Base-by-base conservation (phyloP, 441 rosid genomes). In the Populus hybrid region DNA sequence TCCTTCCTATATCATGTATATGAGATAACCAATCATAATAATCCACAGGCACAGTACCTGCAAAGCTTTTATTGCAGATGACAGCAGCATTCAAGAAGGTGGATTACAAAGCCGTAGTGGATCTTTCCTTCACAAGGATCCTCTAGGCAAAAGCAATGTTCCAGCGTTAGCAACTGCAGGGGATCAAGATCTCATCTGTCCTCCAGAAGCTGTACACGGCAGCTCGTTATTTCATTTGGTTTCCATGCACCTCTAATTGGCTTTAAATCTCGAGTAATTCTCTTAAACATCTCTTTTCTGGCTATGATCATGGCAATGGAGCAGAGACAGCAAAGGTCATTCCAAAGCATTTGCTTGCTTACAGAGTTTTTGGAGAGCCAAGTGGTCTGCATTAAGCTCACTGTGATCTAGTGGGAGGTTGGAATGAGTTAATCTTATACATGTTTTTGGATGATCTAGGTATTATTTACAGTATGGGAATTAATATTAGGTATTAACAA, bases 161-260 rank as follows among this genome's bases (percentile, higher is more conserved):
- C 97, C 98, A 36, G 85, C 93, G 78, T 74, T 93, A 74, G 99
- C 99, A 0, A 75, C 91, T 72, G 98, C 99, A 11, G 98, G 93
- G 78, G 94, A 93, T 81, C 84, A 74, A 77, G 99, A 92, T 90
- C 87, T 90, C 74, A 93, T 91, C 64, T 92, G 99, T 63, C 99
- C 98, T 16, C 94, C 94, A 40, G 93, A 83, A 76, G 98, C 98
- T 76, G 99, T 90, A 50, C 34, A 81, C 30, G 78, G 79, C 77
- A 69, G 11, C 73, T 18, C 61, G 64, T 35, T 65, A 50, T 61
- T 72, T 72, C 40, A 4, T 32, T 66, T 53, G 7, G 70, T 14
- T 26, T 46, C 0, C 26, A 12, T 36, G 35, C n/a, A 67, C 40
- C 11, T 67, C 32, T 26, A 32, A 12, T 57, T 30, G 30, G 3